phyloP scores from a whole-genome alignment of 441 rosid genomes.

The Biscutella auriculata region DNA sequence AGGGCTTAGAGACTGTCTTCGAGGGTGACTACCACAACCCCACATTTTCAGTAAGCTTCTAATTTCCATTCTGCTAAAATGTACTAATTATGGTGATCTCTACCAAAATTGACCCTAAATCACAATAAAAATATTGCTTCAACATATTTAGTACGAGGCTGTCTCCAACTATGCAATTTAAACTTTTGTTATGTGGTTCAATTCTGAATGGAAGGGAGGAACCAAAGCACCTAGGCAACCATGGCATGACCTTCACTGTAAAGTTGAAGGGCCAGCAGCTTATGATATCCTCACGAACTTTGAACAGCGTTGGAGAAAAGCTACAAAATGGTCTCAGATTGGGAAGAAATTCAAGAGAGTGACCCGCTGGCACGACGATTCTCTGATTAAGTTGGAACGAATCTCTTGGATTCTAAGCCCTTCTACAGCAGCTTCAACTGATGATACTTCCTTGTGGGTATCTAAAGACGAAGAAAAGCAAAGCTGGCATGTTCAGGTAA shows the following conservation, averaged over 20 bases:
- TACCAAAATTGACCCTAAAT: no score
- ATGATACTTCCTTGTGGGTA: constrained; percentile 46
- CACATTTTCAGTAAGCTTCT: constrained; percentile 56
- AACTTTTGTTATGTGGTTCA: neutral
- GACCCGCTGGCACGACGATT: constrained; percentile 68
- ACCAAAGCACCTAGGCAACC: constrained; percentile 72
- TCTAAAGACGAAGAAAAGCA: constrained; percentile 42
- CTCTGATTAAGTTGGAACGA: constrained; percentile 64
- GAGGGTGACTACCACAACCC: constrained; percentile 61
- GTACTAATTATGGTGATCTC: no score
- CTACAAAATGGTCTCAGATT: constrained; percentile 57
- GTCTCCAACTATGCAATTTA: neutral
- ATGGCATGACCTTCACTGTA: constrained; percentile 87
- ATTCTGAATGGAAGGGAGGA: constrained; percentile 33
- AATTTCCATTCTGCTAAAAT: neutral
- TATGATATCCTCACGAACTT: constrained; percentile 74
- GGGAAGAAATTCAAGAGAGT: constrained; percentile 50
- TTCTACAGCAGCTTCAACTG: constrained; percentile 22
- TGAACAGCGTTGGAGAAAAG: constrained; percentile 89
- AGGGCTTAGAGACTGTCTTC: constrained; percentile 53
- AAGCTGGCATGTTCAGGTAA: constrained; percentile 71
- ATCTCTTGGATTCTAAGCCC: constrained; percentile 86
- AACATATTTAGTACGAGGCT: no score
- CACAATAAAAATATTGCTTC: no score
- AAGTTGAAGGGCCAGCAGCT: constrained; percentile 85